Percentiles rank a stretch among this genome's conserved stretches.
Conservation (phyloP, 2,329 filamentous ascomycete genomes). For the Graphilbum fragrans region DNA sequence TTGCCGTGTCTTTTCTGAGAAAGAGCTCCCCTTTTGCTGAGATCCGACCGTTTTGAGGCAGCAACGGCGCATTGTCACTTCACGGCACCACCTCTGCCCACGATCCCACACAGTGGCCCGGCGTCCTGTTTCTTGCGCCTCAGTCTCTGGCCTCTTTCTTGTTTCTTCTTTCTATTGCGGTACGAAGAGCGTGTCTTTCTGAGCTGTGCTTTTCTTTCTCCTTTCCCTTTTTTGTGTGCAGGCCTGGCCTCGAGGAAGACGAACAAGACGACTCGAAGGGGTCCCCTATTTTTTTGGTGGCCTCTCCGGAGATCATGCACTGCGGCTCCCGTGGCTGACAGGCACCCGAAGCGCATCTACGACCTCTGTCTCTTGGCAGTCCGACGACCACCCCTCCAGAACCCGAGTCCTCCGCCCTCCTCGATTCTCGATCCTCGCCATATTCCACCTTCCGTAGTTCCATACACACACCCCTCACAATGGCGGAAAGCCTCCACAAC, state of each 20-base stretch:
- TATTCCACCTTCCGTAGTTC: too few species aligned
- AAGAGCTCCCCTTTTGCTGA: slow-evolving; percentile 2
- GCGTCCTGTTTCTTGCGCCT: too few species aligned
- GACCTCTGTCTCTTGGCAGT: not conserved
- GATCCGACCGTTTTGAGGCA: too few species aligned
- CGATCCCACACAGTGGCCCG: too few species aligned
- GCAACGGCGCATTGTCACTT: too few species aligned
- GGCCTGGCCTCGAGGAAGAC: not conserved
- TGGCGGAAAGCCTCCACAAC: slow-evolving; percentile 71
- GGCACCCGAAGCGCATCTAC: not conserved
- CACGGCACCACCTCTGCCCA: too few species aligned
- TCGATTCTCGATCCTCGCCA: not conserved
- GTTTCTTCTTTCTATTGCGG: not conserved
- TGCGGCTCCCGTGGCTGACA: slow-evolving; percentile 7
- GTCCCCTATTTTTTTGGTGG: not conserved
- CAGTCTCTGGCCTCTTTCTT: not conserved
- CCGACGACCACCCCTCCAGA: not conserved
- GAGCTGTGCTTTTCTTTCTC: not conserved
- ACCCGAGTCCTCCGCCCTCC: not conserved
- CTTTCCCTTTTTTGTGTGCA: not conserved
- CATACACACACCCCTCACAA: slow-evolving; percentile 14
- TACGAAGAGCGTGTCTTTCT: not conserved
- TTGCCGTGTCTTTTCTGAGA: slow-evolving; percentile 4
- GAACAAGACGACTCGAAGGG: not conserved
- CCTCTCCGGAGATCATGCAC: slow-evolving; percentile 4